A percentile compares a stretch with the other conserved stretches of the same genome.
phyloP scores from a whole-genome alignment of 2,329 filamentous ascomycete species.

The Macrophomina tecta region DNA sequence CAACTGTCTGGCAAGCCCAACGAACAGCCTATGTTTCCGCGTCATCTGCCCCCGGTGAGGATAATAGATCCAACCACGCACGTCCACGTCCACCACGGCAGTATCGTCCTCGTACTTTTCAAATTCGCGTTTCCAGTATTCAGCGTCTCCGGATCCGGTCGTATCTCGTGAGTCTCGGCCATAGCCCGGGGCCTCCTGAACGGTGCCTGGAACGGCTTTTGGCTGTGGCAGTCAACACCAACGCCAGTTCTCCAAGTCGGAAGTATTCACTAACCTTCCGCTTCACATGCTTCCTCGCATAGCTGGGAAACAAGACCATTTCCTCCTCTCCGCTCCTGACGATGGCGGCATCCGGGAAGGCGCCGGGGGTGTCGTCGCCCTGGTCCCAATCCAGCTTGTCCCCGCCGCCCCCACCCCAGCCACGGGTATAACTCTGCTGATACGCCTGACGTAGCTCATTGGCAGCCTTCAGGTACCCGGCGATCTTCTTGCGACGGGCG shows the following conservation, averaged over 20 bases:
- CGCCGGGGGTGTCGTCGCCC: conserved; percentile 67
- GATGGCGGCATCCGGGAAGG: conserved; percentile 86
- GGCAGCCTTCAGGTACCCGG: conserved; percentile 72
- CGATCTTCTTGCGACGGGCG: conserved; percentile 77
- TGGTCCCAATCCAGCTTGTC: conserved; percentile 45
- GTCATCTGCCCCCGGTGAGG: conserved; percentile 85
- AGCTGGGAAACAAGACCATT: conserved; percentile 94
- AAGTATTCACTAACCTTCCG: conserved; percentile 44
- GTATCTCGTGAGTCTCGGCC: conserved; percentile 52
- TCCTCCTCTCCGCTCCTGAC: conserved; percentile 82
- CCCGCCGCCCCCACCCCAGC: conserved; percentile 53
- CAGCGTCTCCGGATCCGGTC: conserved; percentile 63
- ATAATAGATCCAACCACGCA: conserved; percentile 92
- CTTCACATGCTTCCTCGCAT: conserved; percentile 75
- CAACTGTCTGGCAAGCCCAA: conserved; percentile 84
- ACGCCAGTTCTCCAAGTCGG: conserved; percentile 17
- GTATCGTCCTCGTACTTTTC: conserved; percentile 79
- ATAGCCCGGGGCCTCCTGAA: conserved; percentile 47
- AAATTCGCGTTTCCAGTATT: conserved; percentile 82
- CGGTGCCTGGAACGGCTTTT: conserved; percentile 43
- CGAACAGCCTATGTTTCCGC: conserved; percentile 82
- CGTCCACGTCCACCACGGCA: conserved; percentile 90
- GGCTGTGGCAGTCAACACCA: conserved; percentile 32
- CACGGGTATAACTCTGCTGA: conserved; percentile 58
- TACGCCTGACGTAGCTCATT: conserved; percentile 75